phyloP scores from a whole-genome alignment of 257 asterid species.

The Solanum appendiculatum region DNA sequence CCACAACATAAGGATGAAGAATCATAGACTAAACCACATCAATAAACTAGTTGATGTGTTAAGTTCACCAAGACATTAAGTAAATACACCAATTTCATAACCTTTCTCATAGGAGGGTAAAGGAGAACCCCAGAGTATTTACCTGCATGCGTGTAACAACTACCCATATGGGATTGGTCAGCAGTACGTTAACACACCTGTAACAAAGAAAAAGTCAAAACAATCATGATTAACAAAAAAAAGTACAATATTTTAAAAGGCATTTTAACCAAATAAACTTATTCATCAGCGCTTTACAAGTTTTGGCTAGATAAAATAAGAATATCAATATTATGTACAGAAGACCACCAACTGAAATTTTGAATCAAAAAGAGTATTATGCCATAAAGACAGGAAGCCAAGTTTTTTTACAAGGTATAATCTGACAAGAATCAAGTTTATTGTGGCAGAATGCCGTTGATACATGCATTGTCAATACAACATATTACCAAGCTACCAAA shows the following conservation, averaged over 20 bases:
- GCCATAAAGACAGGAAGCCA: not conserved
- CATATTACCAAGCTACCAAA: not conserved
- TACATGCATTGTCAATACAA: not conserved
- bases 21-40: not conserved
- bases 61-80: not conserved
- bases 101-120: not conserved
- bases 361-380: not conserved
- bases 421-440: not conserved
- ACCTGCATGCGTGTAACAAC: slow-evolving; percentile 99
- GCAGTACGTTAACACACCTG: slow-evolving; percentile 93
- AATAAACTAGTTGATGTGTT: not conserved
- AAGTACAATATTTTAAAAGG: not conserved
- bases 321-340: not conserved
- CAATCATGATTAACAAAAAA: not conserved
- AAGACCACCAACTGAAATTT: not conserved
- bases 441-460: not conserved
- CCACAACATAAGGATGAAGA: not conserved
- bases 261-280: not conserved
- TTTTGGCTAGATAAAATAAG: not conserved
- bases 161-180: slow-evolving; percentile 96
- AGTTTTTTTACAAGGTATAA: not conserved
- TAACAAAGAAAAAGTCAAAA: slow-evolving; percentile 3
- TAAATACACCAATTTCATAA: not conserved
- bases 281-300: not conserved
- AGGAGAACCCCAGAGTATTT: not conserved